Percentiles rank a stretch among this genome's conserved stretches.
Evolutionary conservation across 306 rosid genomes (phyloP).

Genomic region (Cucumis melo): DNA sequence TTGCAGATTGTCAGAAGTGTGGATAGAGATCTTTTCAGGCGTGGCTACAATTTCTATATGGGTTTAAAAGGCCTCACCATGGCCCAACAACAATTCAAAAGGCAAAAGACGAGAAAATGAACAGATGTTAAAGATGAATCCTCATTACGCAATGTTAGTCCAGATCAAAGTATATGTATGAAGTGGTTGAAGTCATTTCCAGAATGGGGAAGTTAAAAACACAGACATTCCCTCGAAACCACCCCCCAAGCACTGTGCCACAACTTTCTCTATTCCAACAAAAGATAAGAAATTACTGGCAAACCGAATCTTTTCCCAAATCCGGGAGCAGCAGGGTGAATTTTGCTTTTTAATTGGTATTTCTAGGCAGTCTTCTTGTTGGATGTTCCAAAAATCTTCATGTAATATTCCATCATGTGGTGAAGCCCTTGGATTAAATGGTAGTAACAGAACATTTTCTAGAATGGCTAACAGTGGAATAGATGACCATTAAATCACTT

Average conservation of each 20-base stretch:
- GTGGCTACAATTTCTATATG: background rate
- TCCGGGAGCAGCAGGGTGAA: background rate
- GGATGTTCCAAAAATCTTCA: background rate
- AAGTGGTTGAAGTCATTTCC: background rate
- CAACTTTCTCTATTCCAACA: background rate
- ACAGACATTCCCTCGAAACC: background rate
- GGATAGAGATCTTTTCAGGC: background rate
- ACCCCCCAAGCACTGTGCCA: background rate
- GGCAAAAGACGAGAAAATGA: background rate
- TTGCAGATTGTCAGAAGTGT: background rate
- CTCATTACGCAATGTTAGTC: background rate
- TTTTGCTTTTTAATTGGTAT: background rate
- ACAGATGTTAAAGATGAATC: background rate
- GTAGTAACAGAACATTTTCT: background rate
- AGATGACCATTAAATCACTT: background rate
- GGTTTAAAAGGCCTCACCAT: background rate
- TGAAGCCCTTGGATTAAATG: background rate
- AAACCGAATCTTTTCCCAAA: background rate
- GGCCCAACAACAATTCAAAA: background rate
- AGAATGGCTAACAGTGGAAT: background rate
- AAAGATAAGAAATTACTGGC: background rate
- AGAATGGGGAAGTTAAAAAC: background rate
- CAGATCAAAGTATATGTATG: background rate
- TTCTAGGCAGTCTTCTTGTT: background rate
- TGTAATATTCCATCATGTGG: background rate